A percentile compares a stretch with the other conserved stretches of the same genome.
Evolutionary conservation across 2,329 filamentous ascomycete genomes (phyloP).

Genomic region (Fusarium mangiferae): DNA sequence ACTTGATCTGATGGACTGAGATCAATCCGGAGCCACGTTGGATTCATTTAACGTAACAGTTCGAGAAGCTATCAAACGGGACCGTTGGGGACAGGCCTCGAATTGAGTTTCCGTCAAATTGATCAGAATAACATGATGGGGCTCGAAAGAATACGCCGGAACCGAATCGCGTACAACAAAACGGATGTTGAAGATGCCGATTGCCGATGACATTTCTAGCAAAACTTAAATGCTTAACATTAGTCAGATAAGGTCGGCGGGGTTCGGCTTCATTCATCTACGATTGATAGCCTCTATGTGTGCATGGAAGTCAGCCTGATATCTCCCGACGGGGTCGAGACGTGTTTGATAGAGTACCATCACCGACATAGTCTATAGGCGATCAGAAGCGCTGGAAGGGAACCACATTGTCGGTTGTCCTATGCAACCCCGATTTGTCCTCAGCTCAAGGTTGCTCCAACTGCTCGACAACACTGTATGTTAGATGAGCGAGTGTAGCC

Average conservation of each 20-base stretch:
- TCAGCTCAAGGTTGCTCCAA: background rate
- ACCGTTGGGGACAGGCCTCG: background rate
- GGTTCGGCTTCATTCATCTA: background rate
- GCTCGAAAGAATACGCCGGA: background rate
- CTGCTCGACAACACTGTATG: background rate
- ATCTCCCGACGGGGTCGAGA: background rate
- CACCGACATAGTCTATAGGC: background rate
- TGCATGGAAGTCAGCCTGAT: background rate
- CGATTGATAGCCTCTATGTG: background rate
- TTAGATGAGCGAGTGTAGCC: slow-evolving; percentile 26
- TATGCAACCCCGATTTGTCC: background rate
- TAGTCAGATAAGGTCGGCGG: background rate
- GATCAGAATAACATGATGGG: background rate
- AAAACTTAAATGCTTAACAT: background rate
- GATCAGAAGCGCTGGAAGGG: background rate
- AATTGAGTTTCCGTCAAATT: background rate
- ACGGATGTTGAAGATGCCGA: slow-evolving; percentile 5
- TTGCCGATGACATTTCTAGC: background rate
- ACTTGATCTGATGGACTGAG: background rate
- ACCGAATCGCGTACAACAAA: slow-evolving; percentile 18
- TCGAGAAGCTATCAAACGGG: background rate
- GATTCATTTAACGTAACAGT: background rate
- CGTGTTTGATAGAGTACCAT: background rate
- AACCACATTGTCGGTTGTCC: background rate
- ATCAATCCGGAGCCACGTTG: background rate